Percentiles rank a stretch among this genome's conserved stretches.
phyloP scores from a whole-genome alignment of 345 rosid genomes.

The Mercurialis annua region DNA sequence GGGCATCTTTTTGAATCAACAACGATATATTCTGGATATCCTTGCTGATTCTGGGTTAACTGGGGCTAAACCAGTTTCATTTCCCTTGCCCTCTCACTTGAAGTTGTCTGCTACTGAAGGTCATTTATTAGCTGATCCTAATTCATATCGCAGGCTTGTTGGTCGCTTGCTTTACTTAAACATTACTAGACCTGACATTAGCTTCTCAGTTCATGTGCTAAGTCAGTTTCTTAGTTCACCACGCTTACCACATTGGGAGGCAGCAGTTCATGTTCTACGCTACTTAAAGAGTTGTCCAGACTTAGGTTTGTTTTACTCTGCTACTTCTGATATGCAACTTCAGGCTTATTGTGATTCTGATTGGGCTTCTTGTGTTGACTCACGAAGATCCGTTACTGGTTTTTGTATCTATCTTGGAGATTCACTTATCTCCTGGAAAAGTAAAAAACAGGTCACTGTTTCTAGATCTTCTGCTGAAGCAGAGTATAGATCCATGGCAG shows the following conservation, averaged over 20 bases:
- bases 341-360: too few species aligned
- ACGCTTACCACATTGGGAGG: background rate
- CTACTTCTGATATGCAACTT: slow-evolving; percentile 47
- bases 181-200: background rate
- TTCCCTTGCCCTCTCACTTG: background rate
- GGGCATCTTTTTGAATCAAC: background rate
- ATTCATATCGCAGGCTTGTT: background rate
- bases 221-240: background rate
- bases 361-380: too few species aligned
- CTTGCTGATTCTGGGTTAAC: background rate
- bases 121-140: background rate
- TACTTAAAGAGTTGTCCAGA: background rate
- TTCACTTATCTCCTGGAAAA: too few species aligned
- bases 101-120: background rate
- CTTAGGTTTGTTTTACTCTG: slow-evolving; percentile 29
- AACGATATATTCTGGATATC: background rate
- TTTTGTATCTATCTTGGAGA: too few species aligned
- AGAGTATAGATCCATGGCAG: too few species aligned
- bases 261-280: background rate
- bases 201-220: background rate
- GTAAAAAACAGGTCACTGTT: too few species aligned
- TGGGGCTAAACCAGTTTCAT: background rate
- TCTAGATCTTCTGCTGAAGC: too few species aligned
- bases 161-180: background rate
- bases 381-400: too few species aligned